Percentiles rank a stretch among this genome's conserved stretches.
phyloP scores from a whole-genome alignment of 2,329 filamentous ascomycete species.

The Canariomyces notabilis region DNA sequence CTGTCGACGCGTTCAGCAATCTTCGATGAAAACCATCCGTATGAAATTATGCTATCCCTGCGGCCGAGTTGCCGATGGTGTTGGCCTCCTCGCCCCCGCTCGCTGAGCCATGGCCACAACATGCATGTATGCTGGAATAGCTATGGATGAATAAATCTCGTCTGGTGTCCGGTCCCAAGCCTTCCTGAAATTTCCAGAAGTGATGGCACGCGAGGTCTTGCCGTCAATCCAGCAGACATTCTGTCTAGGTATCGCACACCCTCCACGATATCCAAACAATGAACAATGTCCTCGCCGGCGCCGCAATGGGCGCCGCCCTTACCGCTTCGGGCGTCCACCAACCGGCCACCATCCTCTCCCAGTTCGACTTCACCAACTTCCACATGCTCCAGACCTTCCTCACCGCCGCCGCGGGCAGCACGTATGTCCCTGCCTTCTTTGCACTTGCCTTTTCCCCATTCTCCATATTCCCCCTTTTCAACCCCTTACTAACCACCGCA shows the following conservation, averaged over 20 bases:
- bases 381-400: conserved; percentile 64
- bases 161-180: no score
- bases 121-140: no score
- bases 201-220: background rate
- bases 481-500: background rate
- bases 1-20: no score
- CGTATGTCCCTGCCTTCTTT: conserved; percentile 42
- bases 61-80: no score
- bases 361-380: conserved; percentile 57
- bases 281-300: conserved; percentile 39
- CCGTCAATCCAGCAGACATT: background rate
- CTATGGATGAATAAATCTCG: no score
- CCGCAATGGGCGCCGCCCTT: conserved; percentile 57
- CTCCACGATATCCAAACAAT: conserved; percentile 3
- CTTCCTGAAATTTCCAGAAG: background rate
- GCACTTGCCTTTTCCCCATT: background rate
- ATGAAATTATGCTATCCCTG: no score
- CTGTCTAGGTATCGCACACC: background rate
- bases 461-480: conserved; percentile 4
- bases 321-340: conserved; percentile 55
- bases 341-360: conserved; percentile 54
- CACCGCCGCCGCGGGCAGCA: conserved; percentile 56
- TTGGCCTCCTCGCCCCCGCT: no score
- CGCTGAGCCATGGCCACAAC: no score
- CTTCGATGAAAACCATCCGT: no score